Percentiles rank a stretch among this genome's conserved stretches.
Evolutionary conservation across 192 early-diverging fungal genomes (phyloP).

Genomic region (Mortierella hygrophila): DNA sequence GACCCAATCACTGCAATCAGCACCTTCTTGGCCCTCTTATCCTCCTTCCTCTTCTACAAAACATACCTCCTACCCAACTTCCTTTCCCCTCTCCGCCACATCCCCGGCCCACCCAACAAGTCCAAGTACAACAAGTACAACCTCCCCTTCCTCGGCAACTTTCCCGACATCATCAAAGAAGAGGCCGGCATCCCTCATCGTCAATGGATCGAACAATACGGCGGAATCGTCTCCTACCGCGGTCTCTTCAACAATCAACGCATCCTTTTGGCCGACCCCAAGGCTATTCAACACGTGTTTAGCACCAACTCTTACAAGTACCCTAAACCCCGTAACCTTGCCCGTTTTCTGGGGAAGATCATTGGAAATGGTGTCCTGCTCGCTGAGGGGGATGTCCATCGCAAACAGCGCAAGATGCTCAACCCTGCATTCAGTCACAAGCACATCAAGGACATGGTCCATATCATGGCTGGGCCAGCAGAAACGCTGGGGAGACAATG

Average conservation of each 20-base stretch:
- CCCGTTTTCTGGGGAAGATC: constrained; percentile 43
- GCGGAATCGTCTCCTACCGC: constrained; percentile 62
- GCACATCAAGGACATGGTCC: constrained; percentile 61
- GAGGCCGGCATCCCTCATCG: constrained; percentile 61
- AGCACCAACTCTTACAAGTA: constrained; percentile 60
- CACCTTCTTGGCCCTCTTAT: constrained; percentile 20
- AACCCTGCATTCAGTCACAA: constrained; percentile 66
- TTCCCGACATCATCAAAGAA: constrained; percentile 56
- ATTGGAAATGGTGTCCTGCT: constrained; percentile 65
- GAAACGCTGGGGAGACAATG: constrained; percentile 52
- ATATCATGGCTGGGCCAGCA: constrained; percentile 50
- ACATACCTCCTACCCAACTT: constrained; percentile 56
- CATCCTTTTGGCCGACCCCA: constrained; percentile 62
- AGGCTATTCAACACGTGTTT: constrained; percentile 61
- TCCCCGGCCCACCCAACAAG: constrained; percentile 64
- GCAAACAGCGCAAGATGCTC: constrained; percentile 67
- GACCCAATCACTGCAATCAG: constrained; percentile 20
- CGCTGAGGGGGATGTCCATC: constrained; percentile 65
- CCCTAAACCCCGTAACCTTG: constrained; percentile 47
- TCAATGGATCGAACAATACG: constrained; percentile 64
- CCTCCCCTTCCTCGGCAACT: constrained; percentile 60
- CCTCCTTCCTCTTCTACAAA: constrained; percentile 55
- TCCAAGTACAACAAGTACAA: constrained; percentile 46
- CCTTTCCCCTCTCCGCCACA: constrained; percentile 53
- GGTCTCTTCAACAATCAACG: constrained; percentile 57